Base-by-base conservation (phyloP, 2,329 filamentous ascomycete genomes). In the Fusarium protoensiforme region DNA sequence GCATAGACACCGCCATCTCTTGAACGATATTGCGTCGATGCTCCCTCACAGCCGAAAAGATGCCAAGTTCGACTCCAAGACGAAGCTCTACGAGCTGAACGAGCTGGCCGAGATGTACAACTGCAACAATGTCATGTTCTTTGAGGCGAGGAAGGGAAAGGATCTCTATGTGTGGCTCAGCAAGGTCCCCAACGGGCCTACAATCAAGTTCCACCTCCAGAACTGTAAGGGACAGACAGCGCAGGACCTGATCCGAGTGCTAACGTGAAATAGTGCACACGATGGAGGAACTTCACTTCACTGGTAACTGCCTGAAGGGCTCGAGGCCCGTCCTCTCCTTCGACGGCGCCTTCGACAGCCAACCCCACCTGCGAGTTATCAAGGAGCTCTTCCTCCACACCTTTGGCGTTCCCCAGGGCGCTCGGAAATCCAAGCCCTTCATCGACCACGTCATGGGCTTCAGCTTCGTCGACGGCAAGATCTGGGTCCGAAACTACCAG, bases 401-500 rank as follows among this genome's bases (percentile, higher is more conserved):
- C 13, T 98, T 99, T 81, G 95, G 95, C 68, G 96, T 99, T 0
- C 96, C 96, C 2, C 93, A 95, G 78, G 92, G 92, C 24, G 92
- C 95, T 27, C 89, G 94, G 77, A 97, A 97, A 79, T 92, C 94
- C 68, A 99, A 99, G 85, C 96, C 96, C 5, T 99, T 99, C 79
- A 88, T 98, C 71, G 96, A 99, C 81, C 95, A 96, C 78, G 93
- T 99, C 72, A 95, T 98, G 89, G 92, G 92, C 66, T 97, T 99
- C 82, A 97, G 93, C 67, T 86, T 97, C 35, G 94, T 94, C 5
- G 96, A 98, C 79, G 94, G 94, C 79, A 98, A 97, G 85, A 94
- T 99, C 78, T 99, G 96, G 95, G 91, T 98, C 67, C 91, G 96
- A 61, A 94, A 96, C 79, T 99, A 98, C 84, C 95, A 99, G 84